Conservation (phyloP, 768 basidiomycete species). For the Amanita thiersii region DNA sequence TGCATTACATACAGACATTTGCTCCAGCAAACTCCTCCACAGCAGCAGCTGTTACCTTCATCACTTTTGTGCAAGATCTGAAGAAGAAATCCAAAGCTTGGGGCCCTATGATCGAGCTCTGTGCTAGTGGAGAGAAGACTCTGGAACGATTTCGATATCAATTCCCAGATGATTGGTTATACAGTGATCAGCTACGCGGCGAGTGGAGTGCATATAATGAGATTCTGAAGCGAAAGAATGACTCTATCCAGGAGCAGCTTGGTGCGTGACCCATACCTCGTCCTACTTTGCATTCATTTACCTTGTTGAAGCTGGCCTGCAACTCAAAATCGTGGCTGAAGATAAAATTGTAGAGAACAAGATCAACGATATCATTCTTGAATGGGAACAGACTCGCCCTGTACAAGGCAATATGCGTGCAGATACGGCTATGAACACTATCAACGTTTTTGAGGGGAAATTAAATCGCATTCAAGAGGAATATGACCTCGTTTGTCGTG, state of each 20-base stretch:
- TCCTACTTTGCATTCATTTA: neutral
- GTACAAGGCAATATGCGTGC: constrained; percentile 96
- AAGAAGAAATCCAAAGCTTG: constrained; percentile 96
- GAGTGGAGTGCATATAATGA: constrained; percentile 99
- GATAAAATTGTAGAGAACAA: constrained; percentile 97
- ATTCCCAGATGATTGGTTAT: constrained; percentile 96
- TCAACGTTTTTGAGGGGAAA: constrained; percentile 92
- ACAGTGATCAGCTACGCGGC: constrained; percentile 93
- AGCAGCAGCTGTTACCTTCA: constrained; percentile 96
- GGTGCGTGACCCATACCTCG: constrained; percentile 41
- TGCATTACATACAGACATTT: constrained; percentile 36
- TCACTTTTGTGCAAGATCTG: constrained; percentile 98
- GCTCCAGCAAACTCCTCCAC: constrained; percentile 85
- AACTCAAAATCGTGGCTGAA: constrained; percentile 98
- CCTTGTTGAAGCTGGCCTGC: constrained; percentile 69
- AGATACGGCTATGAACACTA: constrained; percentile 92
- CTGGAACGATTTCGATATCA: constrained; percentile 95
- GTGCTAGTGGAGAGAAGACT: constrained; percentile 92
- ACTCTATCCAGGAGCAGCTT: constrained; percentile 96
- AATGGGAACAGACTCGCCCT: constrained; percentile 96
- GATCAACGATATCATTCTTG: constrained; percentile 80
- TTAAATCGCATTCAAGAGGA: constrained; percentile 87
- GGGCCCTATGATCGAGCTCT: constrained; percentile 94
- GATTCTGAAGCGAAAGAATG: constrained; percentile 95
- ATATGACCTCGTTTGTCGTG: constrained; percentile 90